Percentiles rank a stretch among this genome's conserved stretches.
phyloP scores from a whole-genome alignment of 495 filamentous ascomycete species.

The Aspergillus panamensis region DNA sequence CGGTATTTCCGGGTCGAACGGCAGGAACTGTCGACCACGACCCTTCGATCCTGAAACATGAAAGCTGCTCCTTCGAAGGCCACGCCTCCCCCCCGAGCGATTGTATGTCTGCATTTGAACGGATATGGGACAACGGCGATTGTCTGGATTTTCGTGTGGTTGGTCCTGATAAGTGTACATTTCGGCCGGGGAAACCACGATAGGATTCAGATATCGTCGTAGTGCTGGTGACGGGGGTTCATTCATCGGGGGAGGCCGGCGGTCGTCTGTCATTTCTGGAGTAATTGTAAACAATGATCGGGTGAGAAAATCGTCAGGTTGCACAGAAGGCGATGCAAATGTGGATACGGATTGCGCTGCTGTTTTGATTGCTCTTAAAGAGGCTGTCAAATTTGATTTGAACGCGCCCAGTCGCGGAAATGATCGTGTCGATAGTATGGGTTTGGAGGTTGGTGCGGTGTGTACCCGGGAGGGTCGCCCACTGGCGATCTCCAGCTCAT shows the following conservation, averaged over 20 bases:
- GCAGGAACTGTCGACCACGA: slow-evolving; percentile 38
- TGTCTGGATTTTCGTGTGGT: slow-evolving; percentile 32
- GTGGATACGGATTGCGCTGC: slow-evolving; percentile 81
- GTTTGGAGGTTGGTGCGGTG: slow-evolving; percentile 19
- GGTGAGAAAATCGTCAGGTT: slow-evolving; percentile 85
- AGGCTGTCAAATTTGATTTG: slow-evolving; percentile 94
- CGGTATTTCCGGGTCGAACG: slow-evolving; percentile 41
- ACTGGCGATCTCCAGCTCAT: slow-evolving; percentile 21
- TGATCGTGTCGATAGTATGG: slow-evolving; percentile 25
- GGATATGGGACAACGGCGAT: slow-evolving; percentile 61
- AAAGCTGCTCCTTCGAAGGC: slow-evolving; percentile 35
- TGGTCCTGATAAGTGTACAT: slow-evolving; percentile 55
- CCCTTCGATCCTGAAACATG: slow-evolving; percentile 27
- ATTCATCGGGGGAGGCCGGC: slow-evolving; percentile 70
- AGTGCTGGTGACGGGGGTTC: slow-evolving; percentile 81
- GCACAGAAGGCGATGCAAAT: slow-evolving; percentile 67
- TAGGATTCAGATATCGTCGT: slow-evolving; percentile 88
- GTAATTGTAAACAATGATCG: slow-evolving; percentile 75
- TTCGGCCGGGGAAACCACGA: slow-evolving; percentile 63
- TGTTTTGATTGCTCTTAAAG: slow-evolving; percentile 77
- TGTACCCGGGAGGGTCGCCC: slow-evolving; percentile 22
- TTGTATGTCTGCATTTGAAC: slow-evolving; percentile 85
- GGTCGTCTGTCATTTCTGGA: slow-evolving; percentile 83
- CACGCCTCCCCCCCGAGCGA: slow-evolving; percentile 35
- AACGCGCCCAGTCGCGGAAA: slow-evolving; percentile 54